Conservation (phyloP, 441 rosid genomes). For the Populus hybrid region DNA sequence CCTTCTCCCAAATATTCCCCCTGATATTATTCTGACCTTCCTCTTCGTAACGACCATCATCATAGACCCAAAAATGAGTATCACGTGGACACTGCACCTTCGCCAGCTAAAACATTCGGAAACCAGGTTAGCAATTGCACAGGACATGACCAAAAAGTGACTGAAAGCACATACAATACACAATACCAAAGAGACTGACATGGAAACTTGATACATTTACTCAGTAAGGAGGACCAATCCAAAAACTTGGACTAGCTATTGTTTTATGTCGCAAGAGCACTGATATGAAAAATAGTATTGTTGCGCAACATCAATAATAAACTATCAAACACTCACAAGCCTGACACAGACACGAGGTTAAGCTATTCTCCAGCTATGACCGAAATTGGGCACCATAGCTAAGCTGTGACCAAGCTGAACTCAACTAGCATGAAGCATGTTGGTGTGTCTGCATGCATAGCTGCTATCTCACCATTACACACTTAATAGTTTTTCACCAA, state of each 20-base stretch:
- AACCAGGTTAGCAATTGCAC: slow-evolving; percentile 11
- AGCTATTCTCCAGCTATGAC: too few species aligned
- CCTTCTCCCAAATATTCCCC: slow-evolving; percentile 99
- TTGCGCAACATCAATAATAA: not conserved
- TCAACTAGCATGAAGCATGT: not conserved
- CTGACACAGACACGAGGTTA: not conserved
- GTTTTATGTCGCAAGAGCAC: not conserved
- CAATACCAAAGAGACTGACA: too few species aligned
- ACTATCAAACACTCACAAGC: not conserved
- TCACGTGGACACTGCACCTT: slow-evolving; percentile 98
- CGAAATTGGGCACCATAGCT: too few species aligned
- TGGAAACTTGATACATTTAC: not conserved
- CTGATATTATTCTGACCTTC: slow-evolving; percentile 98
- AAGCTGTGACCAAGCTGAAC: not conserved
- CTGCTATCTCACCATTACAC: not conserved
- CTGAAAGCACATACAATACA: not conserved
- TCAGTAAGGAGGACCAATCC: not conserved
- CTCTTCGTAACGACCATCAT: slow-evolving; percentile 99
- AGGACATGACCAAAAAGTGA: not conserved
- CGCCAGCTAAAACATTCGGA: slow-evolving; percentile 57
- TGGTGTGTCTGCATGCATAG: not conserved
- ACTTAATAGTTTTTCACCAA: not conserved
- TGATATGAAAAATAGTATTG: not conserved
- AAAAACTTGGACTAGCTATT: not conserved
- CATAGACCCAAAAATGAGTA: slow-evolving; percentile 99